Evolutionary conservation across 805 yeast species (phyloP).

Genomic region (Ogataea corticis): DNA sequence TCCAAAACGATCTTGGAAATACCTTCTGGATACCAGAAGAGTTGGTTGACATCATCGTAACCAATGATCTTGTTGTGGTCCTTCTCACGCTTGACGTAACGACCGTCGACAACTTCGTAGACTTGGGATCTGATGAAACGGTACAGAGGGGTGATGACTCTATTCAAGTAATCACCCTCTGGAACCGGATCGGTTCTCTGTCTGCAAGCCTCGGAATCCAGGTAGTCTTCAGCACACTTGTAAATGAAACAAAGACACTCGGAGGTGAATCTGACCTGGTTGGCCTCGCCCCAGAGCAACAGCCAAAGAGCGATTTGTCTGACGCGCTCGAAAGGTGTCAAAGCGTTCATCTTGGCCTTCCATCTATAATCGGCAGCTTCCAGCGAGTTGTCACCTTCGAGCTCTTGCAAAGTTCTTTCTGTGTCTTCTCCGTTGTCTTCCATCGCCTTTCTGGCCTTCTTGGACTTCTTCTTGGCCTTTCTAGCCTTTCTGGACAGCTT

Average conservation of each 20-base stretch:
- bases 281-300: constrained; percentile 87
- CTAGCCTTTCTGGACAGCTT: constrained; percentile 76
- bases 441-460: constrained; percentile 69
- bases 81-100: constrained; percentile 80
- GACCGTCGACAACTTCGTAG: constrained; percentile 77
- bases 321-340: constrained; percentile 76
- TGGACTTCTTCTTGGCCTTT: constrained; percentile 78
- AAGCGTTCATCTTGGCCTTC: constrained; percentile 75
- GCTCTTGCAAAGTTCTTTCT: constrained; percentile 57
- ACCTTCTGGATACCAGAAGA: constrained; percentile 99
- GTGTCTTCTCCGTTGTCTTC: constrained; percentile 65
- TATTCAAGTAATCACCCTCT: constrained; percentile 87
- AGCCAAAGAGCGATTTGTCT: constrained; percentile 76
- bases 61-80: constrained; percentile 83
- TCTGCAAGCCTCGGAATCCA: constrained; percentile 86
- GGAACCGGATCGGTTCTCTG: constrained; percentile 81
- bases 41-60: constrained; percentile 97
- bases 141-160: constrained; percentile 90
- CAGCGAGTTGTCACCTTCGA: constrained; percentile 82
- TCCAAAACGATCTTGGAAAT: constrained; percentile 86
- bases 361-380: constrained; percentile 84
- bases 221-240: constrained; percentile 92
- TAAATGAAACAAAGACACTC: constrained; percentile 91
- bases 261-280: constrained; percentile 89
- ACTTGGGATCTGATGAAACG: constrained; percentile 78